Conservation (phyloP, 2,329 filamentous ascomycete species). For the Ophiostoma pallidulum region DNA sequence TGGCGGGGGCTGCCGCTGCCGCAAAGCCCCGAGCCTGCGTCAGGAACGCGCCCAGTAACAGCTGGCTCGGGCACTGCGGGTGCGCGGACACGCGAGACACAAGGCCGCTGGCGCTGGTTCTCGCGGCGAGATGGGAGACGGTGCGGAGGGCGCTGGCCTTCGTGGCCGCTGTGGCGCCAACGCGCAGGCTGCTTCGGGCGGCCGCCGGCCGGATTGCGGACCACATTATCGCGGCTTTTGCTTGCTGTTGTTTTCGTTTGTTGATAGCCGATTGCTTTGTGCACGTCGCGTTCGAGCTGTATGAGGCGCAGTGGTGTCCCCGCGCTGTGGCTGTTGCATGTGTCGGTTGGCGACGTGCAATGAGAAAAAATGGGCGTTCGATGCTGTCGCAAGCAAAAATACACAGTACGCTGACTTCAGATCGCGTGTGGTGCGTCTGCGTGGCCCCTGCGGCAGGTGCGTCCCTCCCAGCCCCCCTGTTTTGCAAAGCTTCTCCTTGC, state of each 20-base stretch:
- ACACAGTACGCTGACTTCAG: background rate
- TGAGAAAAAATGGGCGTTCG: too few relatives aligned
- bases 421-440: conserved; percentile 2
- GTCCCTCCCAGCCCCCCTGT: conserved; percentile 11
- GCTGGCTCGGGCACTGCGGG: conserved; percentile 15
- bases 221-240: conserved; percentile 11
- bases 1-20: background rate
- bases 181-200: conserved; percentile 6
- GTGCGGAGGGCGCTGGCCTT: background rate
- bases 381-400: too few relatives aligned
- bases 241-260: background rate
- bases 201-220: conserved; percentile 12
- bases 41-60: conserved; percentile 4
- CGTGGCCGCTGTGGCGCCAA: background rate
- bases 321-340: background rate
- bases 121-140: background rate
- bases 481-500: conserved; percentile 7
- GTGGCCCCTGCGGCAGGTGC: conserved; percentile 1
- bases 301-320: too few relatives aligned
- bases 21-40: conserved; percentile 8
- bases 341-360: too few relatives aligned
- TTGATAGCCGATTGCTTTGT: background rate
- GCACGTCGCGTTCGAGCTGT: background rate
- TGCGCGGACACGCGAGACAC: background rate
- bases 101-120: background rate